Conservation (phyloP, 176 grass and related monocot genomes). For the Dendrocalamus sinicus region DNA sequence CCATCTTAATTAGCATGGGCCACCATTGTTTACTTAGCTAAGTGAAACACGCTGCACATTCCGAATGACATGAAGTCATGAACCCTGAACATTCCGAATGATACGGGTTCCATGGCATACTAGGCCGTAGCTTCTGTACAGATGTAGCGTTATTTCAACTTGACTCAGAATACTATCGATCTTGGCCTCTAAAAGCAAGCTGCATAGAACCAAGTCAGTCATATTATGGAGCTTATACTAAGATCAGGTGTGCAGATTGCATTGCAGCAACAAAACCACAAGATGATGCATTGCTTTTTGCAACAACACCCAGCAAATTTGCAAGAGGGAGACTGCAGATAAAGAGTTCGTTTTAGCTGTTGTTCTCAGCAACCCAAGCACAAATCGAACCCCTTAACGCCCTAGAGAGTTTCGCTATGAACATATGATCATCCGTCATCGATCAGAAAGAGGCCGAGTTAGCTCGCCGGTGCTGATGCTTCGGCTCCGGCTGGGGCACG, state of each 20-base stretch:
- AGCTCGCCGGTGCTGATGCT: constrained; percentile 63
- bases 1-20: no score
- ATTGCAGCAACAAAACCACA: not conserved
- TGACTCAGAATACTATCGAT: not conserved
- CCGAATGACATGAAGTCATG: not conserved
- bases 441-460: constrained; percentile 70
- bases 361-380: constrained; percentile 21
- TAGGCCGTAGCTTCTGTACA: not conserved
- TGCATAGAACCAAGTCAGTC: not conserved
- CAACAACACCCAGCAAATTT: constrained; percentile 8
- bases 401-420: constrained; percentile 8
- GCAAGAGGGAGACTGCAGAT: constrained; percentile 15
- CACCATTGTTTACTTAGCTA: no score
- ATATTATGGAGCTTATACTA: not conserved
- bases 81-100: not conserved
- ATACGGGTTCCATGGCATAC: not conserved
- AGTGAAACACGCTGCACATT: no score
- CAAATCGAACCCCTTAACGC: not conserved
- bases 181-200: not conserved
- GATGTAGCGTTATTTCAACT: not conserved
- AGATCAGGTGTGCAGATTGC: not conserved
- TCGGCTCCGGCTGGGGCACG: constrained; percentile 59
- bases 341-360: constrained; percentile 27
- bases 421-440: not conserved
- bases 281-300: not conserved